These are phyloP conservation scores for Iris macrosiphon DNA, from an alignment of 106 monocot genomes.

Conservation along the genomic window DNA sequence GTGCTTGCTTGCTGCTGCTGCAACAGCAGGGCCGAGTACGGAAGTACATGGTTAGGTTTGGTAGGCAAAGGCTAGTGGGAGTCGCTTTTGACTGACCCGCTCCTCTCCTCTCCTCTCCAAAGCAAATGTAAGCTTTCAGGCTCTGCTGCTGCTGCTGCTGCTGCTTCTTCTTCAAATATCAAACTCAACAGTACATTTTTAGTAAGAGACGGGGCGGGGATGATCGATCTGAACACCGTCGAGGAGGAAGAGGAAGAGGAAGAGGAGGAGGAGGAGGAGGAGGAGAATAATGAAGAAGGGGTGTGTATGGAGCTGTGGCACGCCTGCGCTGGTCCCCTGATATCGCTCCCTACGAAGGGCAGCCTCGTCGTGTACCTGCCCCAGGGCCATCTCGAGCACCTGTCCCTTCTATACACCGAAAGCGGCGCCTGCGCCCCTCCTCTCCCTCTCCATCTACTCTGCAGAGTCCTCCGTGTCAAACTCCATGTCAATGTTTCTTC, in stretches of 20 bases:
- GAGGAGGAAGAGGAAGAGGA: constrained; percentile 21
- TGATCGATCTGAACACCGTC: constrained; percentile 89
- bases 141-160: too few species aligned
- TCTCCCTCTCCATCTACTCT: constrained; percentile 77
- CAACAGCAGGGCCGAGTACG: too few species aligned
- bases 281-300: neutral
- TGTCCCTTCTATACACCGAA: neutral
- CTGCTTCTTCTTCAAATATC: too few species aligned
- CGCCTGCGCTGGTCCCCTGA: constrained; percentile 82
- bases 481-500: constrained; percentile 65
- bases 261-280: constrained; percentile 15
- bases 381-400: constrained; percentile 82
- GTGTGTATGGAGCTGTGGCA: constrained; percentile 95
- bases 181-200: too few species aligned
- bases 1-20: too few species aligned
- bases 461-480: constrained; percentile 70
- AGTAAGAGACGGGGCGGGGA: constrained; percentile 6
- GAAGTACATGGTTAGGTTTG: too few species aligned
- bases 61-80: too few species aligned
- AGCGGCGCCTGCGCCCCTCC: constrained; percentile 10
- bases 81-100: too few species aligned
- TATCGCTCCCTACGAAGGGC: constrained; percentile 70
- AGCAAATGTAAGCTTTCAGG: too few species aligned
- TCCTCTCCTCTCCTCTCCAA: too few species aligned
- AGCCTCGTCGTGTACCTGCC: constrained; percentile 87